These are phyloP conservation scores for Fagopyrum homotropicum DNA, from an alignment of 148 eudicot species.

Conservation along the genomic window DNA sequence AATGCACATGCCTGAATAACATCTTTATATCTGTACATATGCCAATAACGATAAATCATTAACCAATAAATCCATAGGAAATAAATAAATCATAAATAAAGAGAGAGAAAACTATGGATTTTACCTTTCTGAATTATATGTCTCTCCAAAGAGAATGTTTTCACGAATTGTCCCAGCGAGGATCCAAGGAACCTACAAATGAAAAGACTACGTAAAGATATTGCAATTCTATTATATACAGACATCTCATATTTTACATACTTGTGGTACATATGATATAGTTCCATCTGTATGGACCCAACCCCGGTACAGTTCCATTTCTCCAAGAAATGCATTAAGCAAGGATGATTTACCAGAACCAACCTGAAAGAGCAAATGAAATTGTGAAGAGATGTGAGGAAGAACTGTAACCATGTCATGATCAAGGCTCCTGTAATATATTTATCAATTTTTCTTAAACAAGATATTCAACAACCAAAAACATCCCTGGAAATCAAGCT, in stretches of 20 bases:
- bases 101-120: not conserved
- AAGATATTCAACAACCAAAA: conserved; percentile 11
- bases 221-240: not conserved
- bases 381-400: not conserved
- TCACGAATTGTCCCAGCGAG: conserved; percentile 87
- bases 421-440: not conserved
- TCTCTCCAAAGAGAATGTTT: conserved; percentile 72
- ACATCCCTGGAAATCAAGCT: not conserved
- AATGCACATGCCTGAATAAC: conserved; percentile 75
- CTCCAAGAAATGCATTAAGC: conserved; percentile 63
- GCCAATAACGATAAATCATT: not conserved
- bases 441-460: not conserved
- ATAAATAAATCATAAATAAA: not conserved
- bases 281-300: conserved; percentile 50
- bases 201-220: not conserved
- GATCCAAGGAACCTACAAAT: conserved; percentile 79
- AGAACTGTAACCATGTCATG: not conserved
- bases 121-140: conserved; percentile 63
- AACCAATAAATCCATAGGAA: not conserved
- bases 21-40: conserved; percentile 48
- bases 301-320: conserved; percentile 63
- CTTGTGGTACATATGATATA: conserved; percentile 88
- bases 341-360: conserved; percentile 97
- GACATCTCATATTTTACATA: conserved; percentile 15
- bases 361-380: conserved; percentile 40